phyloP scores from a whole-genome alignment of 2,329 filamentous ascomycete species.

The Colletotrichum chrysophilum region DNA sequence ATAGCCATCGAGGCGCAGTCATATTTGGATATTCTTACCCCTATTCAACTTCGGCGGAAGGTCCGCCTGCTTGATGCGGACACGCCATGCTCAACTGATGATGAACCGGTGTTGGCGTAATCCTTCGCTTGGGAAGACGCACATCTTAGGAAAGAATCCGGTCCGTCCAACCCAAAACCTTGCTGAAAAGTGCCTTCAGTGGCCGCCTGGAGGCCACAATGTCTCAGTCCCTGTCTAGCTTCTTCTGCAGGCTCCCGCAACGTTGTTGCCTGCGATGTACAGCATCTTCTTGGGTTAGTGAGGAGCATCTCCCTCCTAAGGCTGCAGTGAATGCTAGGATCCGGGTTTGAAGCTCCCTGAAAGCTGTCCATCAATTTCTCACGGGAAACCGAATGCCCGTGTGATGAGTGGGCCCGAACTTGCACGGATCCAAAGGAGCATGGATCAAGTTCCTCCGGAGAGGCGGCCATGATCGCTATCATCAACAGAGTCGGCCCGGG shows the following conservation, averaged over 20 bases:
- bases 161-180: background rate
- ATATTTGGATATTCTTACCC: background rate
- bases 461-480: background rate
- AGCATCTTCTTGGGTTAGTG: background rate
- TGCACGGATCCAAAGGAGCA: background rate
- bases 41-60: background rate
- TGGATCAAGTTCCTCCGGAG: background rate
- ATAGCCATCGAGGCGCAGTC: background rate
- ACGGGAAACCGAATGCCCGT: background rate
- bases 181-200: background rate
- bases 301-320: background rate
- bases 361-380: background rate
- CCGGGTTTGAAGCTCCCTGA: background rate
- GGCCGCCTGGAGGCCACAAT: background rate
- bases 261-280: background rate
- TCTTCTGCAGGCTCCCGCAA: background rate
- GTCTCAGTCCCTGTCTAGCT: background rate
- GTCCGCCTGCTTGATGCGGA: background rate
- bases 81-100: background rate
- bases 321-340: background rate
- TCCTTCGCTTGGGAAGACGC: background rate
- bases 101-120: background rate
- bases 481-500: background rate
- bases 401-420: background rate
- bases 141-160: background rate